Conservation (phyloP, 495 filamentous ascomycete species). For the Penicillium crystallinum region DNA sequence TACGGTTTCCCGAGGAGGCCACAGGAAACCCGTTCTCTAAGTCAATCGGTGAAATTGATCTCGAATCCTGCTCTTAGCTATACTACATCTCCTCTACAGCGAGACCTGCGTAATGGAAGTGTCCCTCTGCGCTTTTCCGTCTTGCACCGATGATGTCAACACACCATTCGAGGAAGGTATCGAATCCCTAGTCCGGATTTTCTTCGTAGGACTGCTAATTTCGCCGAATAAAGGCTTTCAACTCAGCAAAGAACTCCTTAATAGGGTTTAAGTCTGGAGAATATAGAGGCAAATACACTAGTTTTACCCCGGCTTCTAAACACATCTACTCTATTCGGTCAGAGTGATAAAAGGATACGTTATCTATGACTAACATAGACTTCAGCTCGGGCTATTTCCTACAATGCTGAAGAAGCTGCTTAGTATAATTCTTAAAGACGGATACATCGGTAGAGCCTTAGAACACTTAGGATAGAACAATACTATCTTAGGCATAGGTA, state of each 20-base stretch:
- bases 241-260: not conserved
- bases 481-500: conserved; percentile 31
- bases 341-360: not conserved
- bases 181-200: not conserved
- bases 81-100: too few species aligned
- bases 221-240: not conserved
- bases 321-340: not conserved
- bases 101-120: not conserved
- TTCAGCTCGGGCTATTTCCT: conserved; percentile 27
- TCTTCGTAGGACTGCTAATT: not conserved
- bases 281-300: not conserved
- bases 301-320: not conserved
- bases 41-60: too few species aligned
- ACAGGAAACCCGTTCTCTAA: too few species aligned
- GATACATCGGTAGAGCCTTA: conserved; percentile 28
- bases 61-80: too few species aligned
- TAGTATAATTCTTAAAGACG: conserved; percentile 34
- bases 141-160: not conserved
- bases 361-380: not conserved
- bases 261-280: not conserved
- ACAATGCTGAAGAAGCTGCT: conserved; percentile 30
- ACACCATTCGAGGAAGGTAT: not conserved
- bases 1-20: too few species aligned
- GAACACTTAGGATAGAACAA: conserved; percentile 25
- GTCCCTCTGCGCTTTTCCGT: not conserved